Percentiles rank a stretch among this genome's conserved stretches.
Evolutionary conservation across 2,329 filamentous ascomycete genomes (phyloP).

Genomic region (Trichothecium sympodiale): DNA sequence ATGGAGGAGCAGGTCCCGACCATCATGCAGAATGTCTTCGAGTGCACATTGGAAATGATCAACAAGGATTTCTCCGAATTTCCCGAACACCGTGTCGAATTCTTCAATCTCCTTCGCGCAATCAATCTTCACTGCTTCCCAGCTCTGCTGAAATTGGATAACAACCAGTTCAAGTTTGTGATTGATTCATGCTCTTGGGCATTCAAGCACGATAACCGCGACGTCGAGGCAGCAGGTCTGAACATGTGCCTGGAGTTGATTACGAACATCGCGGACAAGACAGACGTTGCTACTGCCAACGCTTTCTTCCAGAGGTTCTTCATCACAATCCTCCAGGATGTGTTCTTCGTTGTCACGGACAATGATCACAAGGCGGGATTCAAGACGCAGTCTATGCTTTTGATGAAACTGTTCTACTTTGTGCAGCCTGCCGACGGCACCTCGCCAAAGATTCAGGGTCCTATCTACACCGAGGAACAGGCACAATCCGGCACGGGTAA

Average conservation of each 20-base stretch:
- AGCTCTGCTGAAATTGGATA: constrained; percentile 83
- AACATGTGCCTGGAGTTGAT: constrained; percentile 98
- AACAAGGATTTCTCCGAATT: constrained; percentile 99
- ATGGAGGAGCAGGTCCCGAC: constrained; percentile 98
- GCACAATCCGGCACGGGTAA: constrained; percentile 76
- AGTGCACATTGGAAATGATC: constrained; percentile 98
- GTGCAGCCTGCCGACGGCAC: constrained; percentile 60
- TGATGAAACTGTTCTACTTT: constrained; percentile 94
- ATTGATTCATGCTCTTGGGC: constrained; percentile 99
- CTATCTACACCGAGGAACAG: constrained; percentile 79
- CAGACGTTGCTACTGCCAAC: constrained; percentile 74
- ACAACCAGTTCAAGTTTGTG: constrained; percentile 96
- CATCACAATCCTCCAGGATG: constrained; percentile 87
- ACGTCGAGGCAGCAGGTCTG: constrained; percentile 90
- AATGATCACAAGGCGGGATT: constrained; percentile 98
- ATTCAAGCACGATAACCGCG: constrained; percentile 99
- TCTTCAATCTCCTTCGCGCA: constrained; percentile 91
- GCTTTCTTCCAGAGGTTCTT: constrained; percentile 99
- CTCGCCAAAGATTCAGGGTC: constrained; percentile 79
- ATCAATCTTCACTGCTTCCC: constrained; percentile 98
- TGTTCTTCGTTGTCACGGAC: constrained; percentile 96
- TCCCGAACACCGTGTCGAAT: constrained; percentile 97
- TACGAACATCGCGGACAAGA: constrained; percentile 92
- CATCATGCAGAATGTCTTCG: constrained; percentile 98
- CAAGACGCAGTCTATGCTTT: constrained; percentile 89